These are phyloP conservation scores for Suhomyces tanzawaensis DNA, from an alignment of 805 yeast species.

Conservation along the genomic window DNA sequence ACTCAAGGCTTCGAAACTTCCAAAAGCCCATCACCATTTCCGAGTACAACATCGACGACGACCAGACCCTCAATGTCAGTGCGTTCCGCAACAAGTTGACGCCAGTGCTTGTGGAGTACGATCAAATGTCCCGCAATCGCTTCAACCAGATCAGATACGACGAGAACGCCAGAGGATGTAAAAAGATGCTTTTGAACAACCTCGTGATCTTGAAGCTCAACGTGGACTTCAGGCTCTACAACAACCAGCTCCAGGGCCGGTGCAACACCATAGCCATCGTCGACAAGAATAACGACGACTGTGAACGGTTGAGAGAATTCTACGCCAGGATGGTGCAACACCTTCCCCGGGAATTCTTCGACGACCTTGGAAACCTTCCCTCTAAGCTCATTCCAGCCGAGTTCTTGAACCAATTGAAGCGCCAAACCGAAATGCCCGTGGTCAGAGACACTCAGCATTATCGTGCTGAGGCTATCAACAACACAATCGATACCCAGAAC, in stretches of 20 bases:
- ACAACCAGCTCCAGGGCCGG: slow-evolving; percentile 13
- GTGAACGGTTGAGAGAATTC: neutral
- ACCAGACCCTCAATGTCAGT: slow-evolving; percentile 2
- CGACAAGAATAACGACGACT: neutral
- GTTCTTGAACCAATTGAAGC: slow-evolving; percentile 1
- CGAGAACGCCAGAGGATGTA: neutral
- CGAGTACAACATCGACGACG: neutral
- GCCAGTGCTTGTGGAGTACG: neutral
- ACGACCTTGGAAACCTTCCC: neutral
- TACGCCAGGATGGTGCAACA: slow-evolving; percentile 1
- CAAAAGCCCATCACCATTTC: neutral
- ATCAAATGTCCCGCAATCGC: too few relatives aligned
- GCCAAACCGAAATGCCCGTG: neutral
- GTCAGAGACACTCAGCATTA: slow-evolving; percentile 1
- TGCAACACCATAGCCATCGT: neutral
- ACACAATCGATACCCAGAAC: neutral
- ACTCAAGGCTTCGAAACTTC: neutral
- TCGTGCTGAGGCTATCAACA: neutral
- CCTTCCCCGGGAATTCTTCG: slow-evolving; percentile 5
- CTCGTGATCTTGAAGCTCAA: slow-evolving; percentile 6
- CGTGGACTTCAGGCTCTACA: slow-evolving; percentile 11
- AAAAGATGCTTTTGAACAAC: neutral
- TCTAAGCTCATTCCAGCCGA: neutral
- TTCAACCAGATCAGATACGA: neutral
- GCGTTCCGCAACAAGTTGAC: neutral